Conservation (phyloP, 1,139 yeast species). For the Sugiyamaella novakii region DNA sequence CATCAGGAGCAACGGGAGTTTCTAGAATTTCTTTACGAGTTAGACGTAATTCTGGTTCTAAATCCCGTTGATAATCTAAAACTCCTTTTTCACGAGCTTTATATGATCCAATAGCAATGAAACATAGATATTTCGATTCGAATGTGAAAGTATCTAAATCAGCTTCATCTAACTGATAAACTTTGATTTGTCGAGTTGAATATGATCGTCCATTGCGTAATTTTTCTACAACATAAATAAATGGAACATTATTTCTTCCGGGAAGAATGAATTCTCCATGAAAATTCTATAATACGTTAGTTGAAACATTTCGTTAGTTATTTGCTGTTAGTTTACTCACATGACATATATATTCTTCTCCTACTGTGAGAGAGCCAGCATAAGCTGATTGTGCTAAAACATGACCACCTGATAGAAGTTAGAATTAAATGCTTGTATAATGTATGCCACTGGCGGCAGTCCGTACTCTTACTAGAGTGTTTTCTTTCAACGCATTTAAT, state of each 20-base stretch:
- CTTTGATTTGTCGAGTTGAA: constrained; percentile 36
- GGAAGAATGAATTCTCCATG: constrained; percentile 42
- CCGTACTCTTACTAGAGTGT: too few relatives aligned
- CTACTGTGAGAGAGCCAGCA: constrained; percentile 37
- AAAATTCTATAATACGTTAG: constrained; percentile 28
- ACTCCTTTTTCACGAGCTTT: constrained; percentile 33
- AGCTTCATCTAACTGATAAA: constrained; percentile 35
- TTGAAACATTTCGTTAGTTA: background rate
- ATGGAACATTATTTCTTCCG: constrained; percentile 37
- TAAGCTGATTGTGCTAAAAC: constrained; percentile 38
- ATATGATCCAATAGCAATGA: constrained; percentile 36
- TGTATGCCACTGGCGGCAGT: constrained; percentile 3
- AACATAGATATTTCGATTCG: constrained; percentile 31
- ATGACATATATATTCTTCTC: constrained; percentile 32
- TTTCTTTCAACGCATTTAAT: too few relatives aligned
- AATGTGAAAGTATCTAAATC: constrained; percentile 29
- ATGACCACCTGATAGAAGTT: constrained; percentile 35
- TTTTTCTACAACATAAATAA: constrained; percentile 36
- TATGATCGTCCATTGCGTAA: constrained; percentile 38
- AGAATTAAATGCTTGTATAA: constrained; percentile 1
- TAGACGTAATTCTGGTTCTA: constrained; percentile 27
- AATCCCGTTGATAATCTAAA: constrained; percentile 33
- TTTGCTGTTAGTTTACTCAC: constrained; percentile 19
- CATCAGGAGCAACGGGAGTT: constrained; percentile 38
- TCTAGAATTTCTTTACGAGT: constrained; percentile 25